These are phyloP conservation scores for Hypoxylon sp. DNA, from an alignment of 2,329 filamentous ascomycete species.

Conservation along the genomic window DNA sequence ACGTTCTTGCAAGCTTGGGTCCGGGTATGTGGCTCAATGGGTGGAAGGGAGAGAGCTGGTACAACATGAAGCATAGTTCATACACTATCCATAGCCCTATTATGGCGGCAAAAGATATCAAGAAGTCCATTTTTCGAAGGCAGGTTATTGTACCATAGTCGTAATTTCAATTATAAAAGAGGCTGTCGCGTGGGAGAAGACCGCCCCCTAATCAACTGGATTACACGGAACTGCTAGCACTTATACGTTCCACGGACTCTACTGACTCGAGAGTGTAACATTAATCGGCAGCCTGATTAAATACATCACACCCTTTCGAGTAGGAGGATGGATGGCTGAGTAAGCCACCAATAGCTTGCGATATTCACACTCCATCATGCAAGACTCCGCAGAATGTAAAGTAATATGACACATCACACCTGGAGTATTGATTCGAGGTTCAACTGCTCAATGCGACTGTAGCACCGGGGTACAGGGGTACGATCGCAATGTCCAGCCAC, in stretches of 20 bases:
- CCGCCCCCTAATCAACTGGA: not conserved
- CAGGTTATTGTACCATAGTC: not conserved
- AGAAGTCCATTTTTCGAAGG: too few relatives aligned
- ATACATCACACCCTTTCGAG: not conserved
- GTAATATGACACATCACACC: not conserved
- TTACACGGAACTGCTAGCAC: not conserved
- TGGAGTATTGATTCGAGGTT: slow-evolving; percentile 5
- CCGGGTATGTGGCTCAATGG: slow-evolving; percentile 58
- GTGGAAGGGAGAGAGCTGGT: slow-evolving; percentile 60
- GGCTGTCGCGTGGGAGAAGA: not conserved
- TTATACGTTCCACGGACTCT: not conserved
- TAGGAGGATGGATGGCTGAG: not conserved
- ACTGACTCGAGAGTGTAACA: not conserved
- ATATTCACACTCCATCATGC: not conserved
- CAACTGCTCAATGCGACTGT: not conserved
- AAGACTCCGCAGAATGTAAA: not conserved
- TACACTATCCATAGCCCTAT: slow-evolving; percentile 52
- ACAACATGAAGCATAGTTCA: slow-evolving; percentile 50
- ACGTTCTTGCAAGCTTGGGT: slow-evolving; percentile 57
- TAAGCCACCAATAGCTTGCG: slow-evolving; percentile 1
- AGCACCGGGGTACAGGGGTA: not conserved
- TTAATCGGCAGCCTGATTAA: not conserved
- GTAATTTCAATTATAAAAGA: not conserved
- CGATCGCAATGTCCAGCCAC: slow-evolving; percentile 17
- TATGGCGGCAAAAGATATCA: slow-evolving; percentile 20